Evolutionary conservation across 345 rosid genomes (phyloP).

Genomic region (Draba incana): DNA sequence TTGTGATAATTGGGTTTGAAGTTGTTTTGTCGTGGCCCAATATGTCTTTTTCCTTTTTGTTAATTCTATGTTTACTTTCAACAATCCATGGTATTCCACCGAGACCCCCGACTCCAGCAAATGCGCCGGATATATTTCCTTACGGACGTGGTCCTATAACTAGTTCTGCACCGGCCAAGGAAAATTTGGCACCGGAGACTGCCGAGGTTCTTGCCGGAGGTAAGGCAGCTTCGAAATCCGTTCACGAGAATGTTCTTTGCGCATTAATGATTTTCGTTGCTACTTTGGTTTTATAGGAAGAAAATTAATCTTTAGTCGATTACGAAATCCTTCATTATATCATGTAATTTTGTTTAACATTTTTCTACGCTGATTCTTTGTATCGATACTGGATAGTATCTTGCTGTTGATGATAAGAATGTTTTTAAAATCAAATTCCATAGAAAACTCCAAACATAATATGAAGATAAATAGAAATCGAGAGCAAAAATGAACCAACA

Average conservation of each 20-base stretch:
- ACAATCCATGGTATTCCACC: constrained; percentile 48
- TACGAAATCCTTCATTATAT: neutral
- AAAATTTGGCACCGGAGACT: constrained; percentile 42
- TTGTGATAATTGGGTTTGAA: too few relatives aligned
- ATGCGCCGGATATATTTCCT: constrained; percentile 57
- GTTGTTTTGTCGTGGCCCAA: too few relatives aligned
- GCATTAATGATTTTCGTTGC: constrained; percentile 38
- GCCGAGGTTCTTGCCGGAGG: constrained; percentile 43
- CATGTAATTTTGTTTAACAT: neutral
- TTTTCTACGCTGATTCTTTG: neutral
- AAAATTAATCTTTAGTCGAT: neutral
- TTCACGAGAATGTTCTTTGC: constrained; percentile 33
- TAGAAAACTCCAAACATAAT: too few relatives aligned
- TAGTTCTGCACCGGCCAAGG: constrained; percentile 28
- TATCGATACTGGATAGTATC: neutral
- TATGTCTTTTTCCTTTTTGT: too few relatives aligned
- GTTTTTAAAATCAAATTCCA: too few relatives aligned
- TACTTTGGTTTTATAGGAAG: neutral
- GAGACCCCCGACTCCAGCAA: constrained; percentile 52
- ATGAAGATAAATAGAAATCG: neutral
- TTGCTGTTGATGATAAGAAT: neutral
- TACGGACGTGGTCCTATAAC: constrained; percentile 50
- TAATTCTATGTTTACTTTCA: neutral
- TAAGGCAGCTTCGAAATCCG: constrained; percentile 48
- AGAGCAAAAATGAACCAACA: neutral